Evolutionary conservation across 2,329 filamentous ascomycete genomes (phyloP), one percentile per base, ranked within the genome.

Genomic region (Fusarium concolor): DNA sequence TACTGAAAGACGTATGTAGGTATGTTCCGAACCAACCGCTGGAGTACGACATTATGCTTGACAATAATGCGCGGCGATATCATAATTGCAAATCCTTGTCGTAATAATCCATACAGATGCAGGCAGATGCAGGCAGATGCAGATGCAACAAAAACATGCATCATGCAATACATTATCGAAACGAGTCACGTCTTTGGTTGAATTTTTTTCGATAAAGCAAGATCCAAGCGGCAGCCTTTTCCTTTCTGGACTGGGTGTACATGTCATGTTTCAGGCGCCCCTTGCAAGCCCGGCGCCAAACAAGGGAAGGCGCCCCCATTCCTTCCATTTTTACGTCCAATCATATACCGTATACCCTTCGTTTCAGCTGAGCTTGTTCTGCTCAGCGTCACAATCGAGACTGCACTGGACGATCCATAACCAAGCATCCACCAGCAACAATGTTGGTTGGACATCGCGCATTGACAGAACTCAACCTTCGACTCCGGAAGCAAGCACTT

Each of bases 351-450:
- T 22, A 9, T 15, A 58, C 11, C 41, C 51, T 57, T 44, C 11
- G 53, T 69, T 63, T 73, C 71, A 73, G 71, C 71, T 73, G 71
- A 54, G 63, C 52, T 33, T 53, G 58, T 66, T 63, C 64, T 57
- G 50, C 33, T 55, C 52, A 59, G 52, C 45, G 59, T 67, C 53
- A 70, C 60, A 69, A 56, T 59, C 26, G 24, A 55, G 53, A 47
- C 62, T 62, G n/a, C 28, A 57, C 22, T 50, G 42, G 53, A 55
- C 38, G 65, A 67, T 55, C 52, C 37, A 45, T 45, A 14, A 33
- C 20, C 28, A 31, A 60, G 55, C 62, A 65, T 35, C 61, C 61
- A 61, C 61, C 38, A 41, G 12, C 42, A 49, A 58, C 56, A 43
- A 49, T 56, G 49, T 46, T 46, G 49, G 45, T 47, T 50, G 51